Conservation (phyloP, 2,329 filamentous ascomycete species). For the Paraconiothyrium sp. region DNA sequence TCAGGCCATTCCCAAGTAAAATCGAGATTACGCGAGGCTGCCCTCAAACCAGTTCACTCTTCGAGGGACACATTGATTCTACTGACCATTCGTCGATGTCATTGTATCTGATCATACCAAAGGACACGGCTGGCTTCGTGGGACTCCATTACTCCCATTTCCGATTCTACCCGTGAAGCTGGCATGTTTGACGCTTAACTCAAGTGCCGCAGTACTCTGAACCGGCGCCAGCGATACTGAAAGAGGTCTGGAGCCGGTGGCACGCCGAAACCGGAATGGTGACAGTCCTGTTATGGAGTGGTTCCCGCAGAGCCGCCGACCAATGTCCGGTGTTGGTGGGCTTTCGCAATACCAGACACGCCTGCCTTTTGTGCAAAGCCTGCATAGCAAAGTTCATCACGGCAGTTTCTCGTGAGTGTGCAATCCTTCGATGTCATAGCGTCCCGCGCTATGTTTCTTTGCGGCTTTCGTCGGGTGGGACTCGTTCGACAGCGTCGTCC, state of each 20-base stretch:
- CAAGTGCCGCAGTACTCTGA: neutral
- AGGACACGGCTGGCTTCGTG: neutral
- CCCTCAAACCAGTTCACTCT: neutral
- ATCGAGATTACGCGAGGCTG: neutral
- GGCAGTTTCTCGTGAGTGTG: neutral
- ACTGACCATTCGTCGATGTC: neutral
- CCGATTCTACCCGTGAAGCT: neutral
- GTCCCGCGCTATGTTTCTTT: neutral
- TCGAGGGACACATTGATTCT: neutral
- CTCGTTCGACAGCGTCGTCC: neutral
- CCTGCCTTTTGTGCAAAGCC: neutral
- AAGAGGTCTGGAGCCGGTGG: neutral
- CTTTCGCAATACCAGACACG: neutral
- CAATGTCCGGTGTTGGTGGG: neutral
- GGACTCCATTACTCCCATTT: neutral
- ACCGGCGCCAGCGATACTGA: neutral
- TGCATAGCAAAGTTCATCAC: neutral
- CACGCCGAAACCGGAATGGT: neutral
- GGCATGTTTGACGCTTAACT: neutral
- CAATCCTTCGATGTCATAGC: neutral
- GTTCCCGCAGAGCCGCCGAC: conserved; percentile 1
- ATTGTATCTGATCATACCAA: neutral
- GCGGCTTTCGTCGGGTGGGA: neutral
- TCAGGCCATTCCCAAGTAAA: too few species aligned
- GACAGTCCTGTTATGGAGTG: neutral